phyloP scores from a whole-genome alignment of 352 stramenopile species.

The Phytophthora tentaculata region DNA sequence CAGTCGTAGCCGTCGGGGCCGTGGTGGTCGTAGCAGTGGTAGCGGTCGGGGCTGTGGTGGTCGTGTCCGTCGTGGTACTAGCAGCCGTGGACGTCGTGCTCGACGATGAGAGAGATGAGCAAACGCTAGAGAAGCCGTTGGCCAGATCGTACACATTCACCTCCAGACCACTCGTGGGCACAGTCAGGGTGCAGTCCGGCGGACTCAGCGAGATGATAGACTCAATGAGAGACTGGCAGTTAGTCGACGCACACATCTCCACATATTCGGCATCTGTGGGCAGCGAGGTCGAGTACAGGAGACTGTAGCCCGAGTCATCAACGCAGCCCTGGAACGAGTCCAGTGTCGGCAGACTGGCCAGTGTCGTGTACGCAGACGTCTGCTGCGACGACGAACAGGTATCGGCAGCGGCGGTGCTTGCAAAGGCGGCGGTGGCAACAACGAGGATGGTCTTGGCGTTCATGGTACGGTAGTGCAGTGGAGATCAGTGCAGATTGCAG shows the following conservation, averaged over 20 bases:
- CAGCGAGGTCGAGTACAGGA: constrained; percentile 39
- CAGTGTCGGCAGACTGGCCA: constrained; percentile 27
- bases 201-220: constrained; percentile 27
- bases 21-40: too few relatives aligned
- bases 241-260: constrained; percentile 37
- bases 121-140: constrained; percentile 28
- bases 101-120: background rate
- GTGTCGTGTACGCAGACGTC: constrained; percentile 26
- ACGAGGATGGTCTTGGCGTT: constrained; percentile 30
- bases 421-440: constrained; percentile 17
- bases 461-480: constrained; percentile 21
- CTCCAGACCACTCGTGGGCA: constrained; percentile 38
- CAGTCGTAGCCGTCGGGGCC: too few relatives aligned
- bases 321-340: constrained; percentile 31
- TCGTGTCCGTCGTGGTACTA: too few relatives aligned
- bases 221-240: constrained; percentile 34
- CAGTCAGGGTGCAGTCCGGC: constrained; percentile 41
- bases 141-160: constrained; percentile 35
- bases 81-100: too few relatives aligned
- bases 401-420: constrained; percentile 15
- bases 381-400: constrained; percentile 27
- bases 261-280: constrained; percentile 33
- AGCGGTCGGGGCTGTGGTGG: too few relatives aligned
- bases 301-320: constrained; percentile 35
- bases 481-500: constrained; percentile 22